Evolutionary conservation across 2,329 filamentous ascomycete genomes (phyloP), one percentile per base, ranked within the genome.

Genomic region (Aureobasidium sp.): DNA sequence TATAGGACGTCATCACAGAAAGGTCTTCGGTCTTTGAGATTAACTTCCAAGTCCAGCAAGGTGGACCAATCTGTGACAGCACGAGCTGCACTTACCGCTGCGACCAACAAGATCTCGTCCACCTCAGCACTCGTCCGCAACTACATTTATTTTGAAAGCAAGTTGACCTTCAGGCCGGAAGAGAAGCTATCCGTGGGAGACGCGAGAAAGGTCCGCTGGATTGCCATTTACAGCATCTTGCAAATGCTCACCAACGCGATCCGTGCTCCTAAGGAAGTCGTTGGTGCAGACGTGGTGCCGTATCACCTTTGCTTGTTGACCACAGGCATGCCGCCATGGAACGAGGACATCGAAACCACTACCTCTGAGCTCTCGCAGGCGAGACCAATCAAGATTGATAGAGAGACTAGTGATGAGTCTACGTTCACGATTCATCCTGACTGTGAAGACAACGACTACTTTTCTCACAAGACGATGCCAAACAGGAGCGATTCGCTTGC

Each of bases 121-220:
- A 77, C 76, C 30, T 58, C 54, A 39, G 72, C 74, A 7, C 79
- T 93, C 3, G 86, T 94, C 1, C 76, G 80, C 57, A 84, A 86
- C 1, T 94, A 91, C 68, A 79, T 83, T 3, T 78, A 77, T 2
- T 93, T 92, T 61, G 90, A 94, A 68, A 82, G 84, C 58, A 79
- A 84, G 7, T 79, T 78, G 8, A 78, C 81, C 2, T 75, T 77
- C 25, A 85, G 81, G 63, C 75, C 76, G 0, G 83, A 87, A 62
- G 84, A 83, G 62, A 85, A 83, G 68, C 70, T 87, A 1, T 81
- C 82, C 0, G 74, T 84, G 10, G 77, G 81, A 9, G 89, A 93
- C 65, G 88, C 84, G 1, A 84, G 90, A 44, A 92, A 91, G 72
- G 82, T 91, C 16, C 81, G 89, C 42, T 94, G 89, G 89, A 83